These are phyloP conservation scores for Pharnaceum exiguum DNA, from an alignment of 148 eudicot species.

Conservation along the genomic window DNA sequence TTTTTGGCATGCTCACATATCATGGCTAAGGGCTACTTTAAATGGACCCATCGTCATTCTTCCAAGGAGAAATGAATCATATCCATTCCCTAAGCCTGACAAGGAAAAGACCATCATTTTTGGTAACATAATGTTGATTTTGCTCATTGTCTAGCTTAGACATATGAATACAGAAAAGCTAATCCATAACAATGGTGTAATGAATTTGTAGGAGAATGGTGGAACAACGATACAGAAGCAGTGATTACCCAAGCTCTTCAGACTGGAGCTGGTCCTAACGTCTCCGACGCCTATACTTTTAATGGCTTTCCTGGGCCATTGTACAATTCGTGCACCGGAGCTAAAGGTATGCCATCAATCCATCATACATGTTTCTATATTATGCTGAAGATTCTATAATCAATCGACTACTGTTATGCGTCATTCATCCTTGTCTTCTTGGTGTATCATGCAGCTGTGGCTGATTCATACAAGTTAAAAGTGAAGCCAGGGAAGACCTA, in stretches of 20 bases:
- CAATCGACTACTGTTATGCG: not conserved
- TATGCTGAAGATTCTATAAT: no score
- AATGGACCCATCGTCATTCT: constrained; percentile 50
- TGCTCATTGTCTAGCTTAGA: no score
- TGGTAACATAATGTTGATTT: constrained; percentile 35
- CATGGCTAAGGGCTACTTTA: constrained; percentile 55
- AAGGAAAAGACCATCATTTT: constrained; percentile 46
- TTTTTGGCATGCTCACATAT: constrained; percentile 51
- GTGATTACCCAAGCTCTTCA: constrained; percentile 52
- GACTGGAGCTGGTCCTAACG: constrained; percentile 53
- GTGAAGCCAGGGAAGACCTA: constrained; percentile 56
- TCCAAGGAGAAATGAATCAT: constrained; percentile 37
- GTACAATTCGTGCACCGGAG: constrained; percentile 42
- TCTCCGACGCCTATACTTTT: constrained; percentile 55
- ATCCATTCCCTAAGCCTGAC: constrained; percentile 55
- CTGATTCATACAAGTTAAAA: constrained; percentile 42
- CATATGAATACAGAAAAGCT: no score
- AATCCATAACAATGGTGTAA: no score
- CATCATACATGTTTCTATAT: not conserved
- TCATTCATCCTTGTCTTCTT: not conserved
- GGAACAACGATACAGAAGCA: constrained; percentile 51
- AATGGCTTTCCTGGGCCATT: constrained; percentile 60
- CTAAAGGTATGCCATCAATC: constrained; percentile 25
- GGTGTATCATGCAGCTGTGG: not conserved
- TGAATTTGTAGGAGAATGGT: constrained; percentile 55